Percentiles rank a stretch among this genome's conserved stretches.
phyloP scores from a whole-genome alignment of 75 land plant species.

The Gnetum montanum region DNA sequence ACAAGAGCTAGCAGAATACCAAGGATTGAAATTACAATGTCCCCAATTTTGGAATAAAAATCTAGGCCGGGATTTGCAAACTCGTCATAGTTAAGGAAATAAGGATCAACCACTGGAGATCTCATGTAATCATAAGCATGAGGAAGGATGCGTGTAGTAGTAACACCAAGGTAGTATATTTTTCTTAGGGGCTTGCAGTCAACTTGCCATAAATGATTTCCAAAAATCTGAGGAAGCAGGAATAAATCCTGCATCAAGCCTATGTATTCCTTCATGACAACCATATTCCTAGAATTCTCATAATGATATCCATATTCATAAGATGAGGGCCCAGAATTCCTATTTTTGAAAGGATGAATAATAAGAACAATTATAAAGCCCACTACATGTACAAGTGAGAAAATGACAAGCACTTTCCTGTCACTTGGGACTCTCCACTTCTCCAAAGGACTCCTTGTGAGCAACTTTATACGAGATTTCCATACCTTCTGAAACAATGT shows the following conservation, averaged over 20 bases:
- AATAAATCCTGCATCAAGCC: constrained; percentile 74
- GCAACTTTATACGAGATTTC: constrained; percentile 50
- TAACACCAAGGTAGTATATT: constrained; percentile 52
- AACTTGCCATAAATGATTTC: constrained; percentile 42
- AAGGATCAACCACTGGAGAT: constrained; percentile 45
- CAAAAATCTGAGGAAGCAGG: constrained; percentile 69
- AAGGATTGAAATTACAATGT: constrained; percentile 38
- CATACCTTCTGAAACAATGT: constrained; percentile 60
- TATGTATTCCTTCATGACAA: constrained; percentile 27
- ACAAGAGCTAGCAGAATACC: constrained; percentile 36
- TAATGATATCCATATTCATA: constrained; percentile 9
- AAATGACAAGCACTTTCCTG: constrained; percentile 20
- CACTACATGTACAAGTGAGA: constrained; percentile 28
- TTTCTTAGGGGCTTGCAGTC: constrained; percentile 43
- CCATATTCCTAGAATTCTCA: constrained; percentile 16
- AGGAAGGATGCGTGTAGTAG: constrained; percentile 47
- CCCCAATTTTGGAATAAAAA: constrained; percentile 55
- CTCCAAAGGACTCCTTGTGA: constrained; percentile 39
- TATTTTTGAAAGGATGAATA: constrained; percentile 14
- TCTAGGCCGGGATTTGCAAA: constrained; percentile 55
- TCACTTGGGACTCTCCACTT: constrained; percentile 51
- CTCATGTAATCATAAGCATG: constrained; percentile 46
- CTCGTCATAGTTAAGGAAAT: constrained; percentile 34
- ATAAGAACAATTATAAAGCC: constrained; percentile 41
- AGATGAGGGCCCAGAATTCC: constrained; percentile 4